Evolutionary conservation across 129 eudicot species (phyloP).

Genomic region (Chrysanthemum makinoi): DNA sequence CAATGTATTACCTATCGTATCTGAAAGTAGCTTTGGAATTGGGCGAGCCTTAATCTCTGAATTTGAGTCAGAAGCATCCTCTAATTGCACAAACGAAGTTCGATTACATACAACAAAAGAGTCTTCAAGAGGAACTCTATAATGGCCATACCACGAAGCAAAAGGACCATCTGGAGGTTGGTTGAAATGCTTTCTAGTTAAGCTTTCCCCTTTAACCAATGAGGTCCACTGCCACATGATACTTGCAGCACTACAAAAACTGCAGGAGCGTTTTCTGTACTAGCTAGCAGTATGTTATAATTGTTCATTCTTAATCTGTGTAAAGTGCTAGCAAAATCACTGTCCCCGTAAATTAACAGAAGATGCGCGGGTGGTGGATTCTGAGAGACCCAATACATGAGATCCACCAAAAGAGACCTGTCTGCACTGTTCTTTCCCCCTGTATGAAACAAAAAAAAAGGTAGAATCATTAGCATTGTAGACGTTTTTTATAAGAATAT

Average conservation of each 20-base stretch:
- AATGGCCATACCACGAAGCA: conserved; percentile 92
- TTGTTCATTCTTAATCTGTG: conserved; percentile 89
- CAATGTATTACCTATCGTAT: conserved; percentile 46
- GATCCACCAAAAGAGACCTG: conserved; percentile 87
- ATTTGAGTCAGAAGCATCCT: conserved; percentile 30
- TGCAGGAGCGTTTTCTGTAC: conserved; percentile 65
- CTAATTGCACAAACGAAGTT: conserved; percentile 35
- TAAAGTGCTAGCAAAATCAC: conserved; percentile 78
- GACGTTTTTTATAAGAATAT: conserved; percentile 1
- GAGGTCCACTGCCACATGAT: conserved; percentile 96
- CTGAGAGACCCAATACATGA: conserved; percentile 92
- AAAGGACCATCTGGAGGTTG: conserved; percentile 96
- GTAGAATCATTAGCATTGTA: not conserved
- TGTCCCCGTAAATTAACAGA: conserved; percentile 78
- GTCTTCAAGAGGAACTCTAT: conserved; percentile 72
- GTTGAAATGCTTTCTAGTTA: conserved; percentile 75
- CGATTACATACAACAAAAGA: conserved; percentile 53
- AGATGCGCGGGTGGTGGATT: conserved; percentile 98
- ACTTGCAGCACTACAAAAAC: conserved; percentile 95
- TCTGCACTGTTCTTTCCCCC: conserved; percentile 98
- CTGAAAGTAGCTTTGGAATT: conserved; percentile 56
- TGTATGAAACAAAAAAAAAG: conserved; percentile 26
- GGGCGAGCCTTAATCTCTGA: conserved; percentile 43
- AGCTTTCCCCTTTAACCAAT: conserved; percentile 69
- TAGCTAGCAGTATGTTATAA: conserved; percentile 86